A percentile compares a stretch with the other conserved stretches of the same genome.
Evolutionary conservation across 306 rosid species (phyloP).

Genomic region (Dryas octopetala): DNA sequence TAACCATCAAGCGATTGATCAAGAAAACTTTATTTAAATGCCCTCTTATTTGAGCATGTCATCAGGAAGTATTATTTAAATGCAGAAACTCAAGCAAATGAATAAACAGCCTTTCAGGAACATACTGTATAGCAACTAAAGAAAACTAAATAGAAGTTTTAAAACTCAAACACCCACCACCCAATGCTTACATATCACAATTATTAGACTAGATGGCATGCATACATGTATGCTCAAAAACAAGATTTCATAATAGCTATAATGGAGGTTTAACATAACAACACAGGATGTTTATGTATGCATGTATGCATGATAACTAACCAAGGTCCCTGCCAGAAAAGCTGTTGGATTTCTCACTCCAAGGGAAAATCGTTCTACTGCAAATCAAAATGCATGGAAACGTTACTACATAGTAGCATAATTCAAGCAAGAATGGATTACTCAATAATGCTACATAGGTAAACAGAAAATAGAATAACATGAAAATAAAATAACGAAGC

Average conservation of each 20-base stretch:
- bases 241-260: neutral
- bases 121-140: neutral
- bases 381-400: constrained; percentile 25
- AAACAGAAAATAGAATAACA: neutral
- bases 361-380: constrained; percentile 68
- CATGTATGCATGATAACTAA: constrained; percentile 30
- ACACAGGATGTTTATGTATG: neutral
- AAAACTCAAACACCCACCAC: neutral
- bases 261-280: neutral
- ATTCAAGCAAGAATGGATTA: constrained; percentile 10
- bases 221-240: neutral
- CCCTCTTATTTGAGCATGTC: neutral
- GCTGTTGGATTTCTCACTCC: constrained; percentile 66
- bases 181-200: neutral
- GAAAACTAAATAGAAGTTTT: neutral
- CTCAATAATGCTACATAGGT: neutral
- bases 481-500: neutral
- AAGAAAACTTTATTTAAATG: neutral
- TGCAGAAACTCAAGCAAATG: constrained; percentile 1
- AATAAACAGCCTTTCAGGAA: neutral
- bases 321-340: constrained; percentile 64
- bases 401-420: constrained; percentile 22
- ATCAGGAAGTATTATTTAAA: neutral
- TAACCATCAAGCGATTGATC: neutral
- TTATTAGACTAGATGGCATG: neutral